phyloP scores from a whole-genome alignment of 164 flowering plant species.

The Pachysandra terminalis region DNA sequence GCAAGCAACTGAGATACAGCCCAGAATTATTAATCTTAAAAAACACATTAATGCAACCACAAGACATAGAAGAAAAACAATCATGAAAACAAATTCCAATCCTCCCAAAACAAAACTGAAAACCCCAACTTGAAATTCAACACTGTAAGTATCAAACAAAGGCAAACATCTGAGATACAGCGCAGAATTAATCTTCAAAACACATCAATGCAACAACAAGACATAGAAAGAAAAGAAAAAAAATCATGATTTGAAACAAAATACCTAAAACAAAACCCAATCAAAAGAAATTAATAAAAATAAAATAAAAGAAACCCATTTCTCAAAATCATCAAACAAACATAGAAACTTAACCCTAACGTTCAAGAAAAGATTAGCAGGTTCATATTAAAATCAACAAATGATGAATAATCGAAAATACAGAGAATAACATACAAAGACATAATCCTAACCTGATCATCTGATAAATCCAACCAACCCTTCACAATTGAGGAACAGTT shows the following conservation, averaged over 20 bases:
- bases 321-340: neutral
- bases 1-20: neutral
- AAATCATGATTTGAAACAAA: neutral
- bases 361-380: neutral
- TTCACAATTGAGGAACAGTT: slow-evolving; percentile 6
- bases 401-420: neutral
- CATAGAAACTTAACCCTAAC: neutral
- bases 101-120: slow-evolving; percentile 12
- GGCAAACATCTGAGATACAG: neutral
- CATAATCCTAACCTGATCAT: slow-evolving; percentile 13
- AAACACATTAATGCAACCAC: neutral
- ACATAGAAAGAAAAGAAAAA: neutral
- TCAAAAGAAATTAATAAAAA: neutral
- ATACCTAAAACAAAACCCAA: neutral
- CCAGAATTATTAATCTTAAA: too few species aligned
- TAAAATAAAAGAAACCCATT: slow-evolving; percentile 6
- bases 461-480: neutral
- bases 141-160: slow-evolving; percentile 19
- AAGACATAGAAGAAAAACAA: neutral
- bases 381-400: neutral
- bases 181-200: neutral
- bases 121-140: slow-evolving; percentile 9
- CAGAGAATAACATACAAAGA: neutral
- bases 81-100: neutral
- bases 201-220: neutral